Percentiles rank a stretch among this genome's conserved stretches.
phyloP scores from a whole-genome alignment of 345 rosid genomes.

The Brassica carinata region DNA sequence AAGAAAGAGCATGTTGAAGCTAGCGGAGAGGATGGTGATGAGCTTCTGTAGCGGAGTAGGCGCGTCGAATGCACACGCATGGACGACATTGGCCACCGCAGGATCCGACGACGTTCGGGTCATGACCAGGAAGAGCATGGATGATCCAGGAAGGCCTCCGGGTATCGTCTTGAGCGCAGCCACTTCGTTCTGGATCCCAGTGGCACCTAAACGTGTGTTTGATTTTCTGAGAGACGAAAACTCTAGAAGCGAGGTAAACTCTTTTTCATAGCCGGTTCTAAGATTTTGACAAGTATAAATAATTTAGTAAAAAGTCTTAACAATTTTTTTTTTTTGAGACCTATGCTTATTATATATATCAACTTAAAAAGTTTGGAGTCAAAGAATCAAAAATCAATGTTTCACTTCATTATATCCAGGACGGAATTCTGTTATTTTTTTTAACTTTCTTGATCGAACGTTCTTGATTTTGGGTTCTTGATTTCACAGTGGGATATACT shows the following conservation, averaged over 20 bases:
- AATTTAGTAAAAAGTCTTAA: too few relatives aligned
- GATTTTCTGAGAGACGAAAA: slow-evolving; percentile 86
- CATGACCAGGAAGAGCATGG: slow-evolving; percentile 96
- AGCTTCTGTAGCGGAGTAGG: slow-evolving; percentile 93
- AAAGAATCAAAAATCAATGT: too few relatives aligned
- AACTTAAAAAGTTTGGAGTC: too few relatives aligned
- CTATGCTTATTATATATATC: too few relatives aligned
- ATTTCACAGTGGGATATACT: slow-evolving; percentile 89
- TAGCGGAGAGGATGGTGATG: slow-evolving; percentile 93
- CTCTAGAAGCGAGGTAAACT: slow-evolving; percentile 78
- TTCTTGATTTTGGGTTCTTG: not conserved
- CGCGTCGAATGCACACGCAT: slow-evolving; percentile 86
- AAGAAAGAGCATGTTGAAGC: slow-evolving; percentile 90
- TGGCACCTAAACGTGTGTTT: slow-evolving; percentile 71
- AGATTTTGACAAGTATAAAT: too few relatives aligned
- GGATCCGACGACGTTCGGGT: slow-evolving; percentile 87
- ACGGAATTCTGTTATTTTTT: not conserved
- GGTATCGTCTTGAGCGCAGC: slow-evolving; percentile 95
- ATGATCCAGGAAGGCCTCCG: slow-evolving; percentile 95
- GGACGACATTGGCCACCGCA: slow-evolving; percentile 84
- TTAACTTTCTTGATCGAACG: not conserved
- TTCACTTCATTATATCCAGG: too few relatives aligned
- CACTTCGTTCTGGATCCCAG: slow-evolving; percentile 92
- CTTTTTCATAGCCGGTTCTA: not conserved
- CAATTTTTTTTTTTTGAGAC: too few relatives aligned